Evolutionary conservation across 305 asterid genomes (phyloP), one percentile per base, ranked within the genome.

Genomic region (Rubia tinctorum): DNA sequence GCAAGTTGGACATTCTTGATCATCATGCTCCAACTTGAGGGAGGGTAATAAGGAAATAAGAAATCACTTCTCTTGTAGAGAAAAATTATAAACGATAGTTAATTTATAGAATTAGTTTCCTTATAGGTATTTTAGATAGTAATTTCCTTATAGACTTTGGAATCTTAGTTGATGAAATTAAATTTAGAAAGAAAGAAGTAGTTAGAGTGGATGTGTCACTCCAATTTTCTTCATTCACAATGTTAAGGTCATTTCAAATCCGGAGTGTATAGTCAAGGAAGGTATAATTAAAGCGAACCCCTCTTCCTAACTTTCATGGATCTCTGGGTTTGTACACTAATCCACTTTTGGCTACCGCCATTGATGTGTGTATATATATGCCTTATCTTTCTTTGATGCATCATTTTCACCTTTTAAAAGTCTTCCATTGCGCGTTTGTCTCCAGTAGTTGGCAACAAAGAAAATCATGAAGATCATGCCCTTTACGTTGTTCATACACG

Each of bases 351-450:
- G 55, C 55, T 18, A 15, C 15, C 51, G 1, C 55, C 55, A 14
- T 49, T 49, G 55, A 49, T 49, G 55, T 47, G 53, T 47, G 3
- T 12, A 47, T 12, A 45, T 45, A 51, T n/a, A n/a, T n/a, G n/a
- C 58, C 58, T 51, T 51, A 51, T 51, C 58, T 51, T 51, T 51
- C 17, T 49, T 7, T 27, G 39, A 17, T 27, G 27, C 22, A 17
- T 27, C 63, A 12, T 49, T 49, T 49, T 69, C 73, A 30, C 34
- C 45, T 14, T 17, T 30, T 11, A 3, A 0, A 13, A 27, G 44
- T 69, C 63, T 51, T 27, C 63, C 73, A 49, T 30, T 30, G 22
- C 63, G 63, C 73, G 34, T 51, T 69, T 51, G 47, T 51, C 22
- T 30, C 63, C 73, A 63, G 42, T 34, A 9, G 39, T 9, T 17